Percentiles rank a stretch among this genome's conserved stretches.
Conservation (phyloP, 2,329 filamentous ascomycete species). For the Trichoderma sp. region DNA sequence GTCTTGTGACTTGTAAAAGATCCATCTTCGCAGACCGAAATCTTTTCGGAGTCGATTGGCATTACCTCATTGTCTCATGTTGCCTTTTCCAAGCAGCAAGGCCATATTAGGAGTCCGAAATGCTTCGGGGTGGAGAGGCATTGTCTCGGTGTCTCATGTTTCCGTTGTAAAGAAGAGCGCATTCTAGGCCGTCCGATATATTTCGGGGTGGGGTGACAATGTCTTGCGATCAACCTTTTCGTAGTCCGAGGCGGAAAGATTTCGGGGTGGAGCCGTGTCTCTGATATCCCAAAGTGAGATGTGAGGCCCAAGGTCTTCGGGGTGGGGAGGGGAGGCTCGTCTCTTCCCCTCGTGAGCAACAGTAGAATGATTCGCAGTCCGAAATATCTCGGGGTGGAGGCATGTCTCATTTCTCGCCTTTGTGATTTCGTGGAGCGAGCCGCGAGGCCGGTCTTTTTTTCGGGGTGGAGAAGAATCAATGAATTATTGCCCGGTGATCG, state of each 20-base stretch:
- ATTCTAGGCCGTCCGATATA: background rate
- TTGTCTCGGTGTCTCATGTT: background rate
- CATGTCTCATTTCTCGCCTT: background rate
- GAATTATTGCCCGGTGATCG: background rate
- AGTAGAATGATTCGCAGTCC: background rate
- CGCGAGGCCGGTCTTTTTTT: background rate
- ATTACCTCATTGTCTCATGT: background rate
- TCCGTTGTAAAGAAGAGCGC: background rate
- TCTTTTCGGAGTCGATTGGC: background rate
- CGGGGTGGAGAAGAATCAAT: background rate
- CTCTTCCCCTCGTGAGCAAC: background rate
- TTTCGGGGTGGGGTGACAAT: background rate
- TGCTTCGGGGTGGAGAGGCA: background rate
- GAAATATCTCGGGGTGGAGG: background rate
- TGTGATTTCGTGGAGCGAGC: background rate
- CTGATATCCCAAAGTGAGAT: background rate
- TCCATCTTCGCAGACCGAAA: background rate
- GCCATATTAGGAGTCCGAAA: background rate
- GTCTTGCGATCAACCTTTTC: background rate
- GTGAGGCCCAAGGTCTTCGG: background rate
- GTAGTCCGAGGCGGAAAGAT: background rate
- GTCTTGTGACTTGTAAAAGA: background rate
- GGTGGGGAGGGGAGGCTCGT: background rate
- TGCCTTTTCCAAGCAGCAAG: background rate
- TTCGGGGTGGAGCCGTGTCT: background rate